phyloP scores from a whole-genome alignment of 441 rosid species.

The Gossypium aridum region DNA sequence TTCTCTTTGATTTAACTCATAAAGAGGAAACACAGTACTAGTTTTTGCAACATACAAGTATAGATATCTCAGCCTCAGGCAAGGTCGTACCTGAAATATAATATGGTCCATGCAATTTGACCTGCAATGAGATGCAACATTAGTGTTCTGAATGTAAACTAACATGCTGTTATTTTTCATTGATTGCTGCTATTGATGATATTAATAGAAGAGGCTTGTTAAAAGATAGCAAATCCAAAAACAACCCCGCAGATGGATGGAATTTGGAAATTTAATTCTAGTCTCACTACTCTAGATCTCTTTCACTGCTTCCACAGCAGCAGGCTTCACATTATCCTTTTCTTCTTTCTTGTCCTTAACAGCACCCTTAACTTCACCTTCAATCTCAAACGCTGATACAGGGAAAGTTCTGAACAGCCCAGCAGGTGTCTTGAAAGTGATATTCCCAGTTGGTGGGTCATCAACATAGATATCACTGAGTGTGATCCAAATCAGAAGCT shows the following conservation, averaged over 20 bases:
- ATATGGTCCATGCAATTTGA: neutral
- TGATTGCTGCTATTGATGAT: neutral
- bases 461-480: conserved; percentile 62
- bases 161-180: neutral
- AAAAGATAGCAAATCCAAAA: neutral
- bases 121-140: neutral
- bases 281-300: conserved; percentile 14
- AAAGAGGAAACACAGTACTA: neutral
- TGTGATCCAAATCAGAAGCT: conserved; percentile 72
- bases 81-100: neutral
- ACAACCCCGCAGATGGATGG: neutral
- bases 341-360: conserved; percentile 10
- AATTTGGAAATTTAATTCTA: neutral
- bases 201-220: neutral
- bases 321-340: neutral
- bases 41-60: neutral
- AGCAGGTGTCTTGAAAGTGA: conserved; percentile 54
- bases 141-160: neutral
- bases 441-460: conserved; percentile 44
- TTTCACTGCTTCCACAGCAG: conserved; percentile 29
- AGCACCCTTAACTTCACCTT: conserved; percentile 23
- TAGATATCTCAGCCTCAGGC: too few relatives aligned
- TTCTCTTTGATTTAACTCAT: neutral
- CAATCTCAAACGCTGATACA: conserved; percentile 40
- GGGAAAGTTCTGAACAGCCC: conserved; percentile 59